Evolutionary conservation across 495 filamentous ascomycete species (phyloP).

Genomic region (Tuber indicum): DNA sequence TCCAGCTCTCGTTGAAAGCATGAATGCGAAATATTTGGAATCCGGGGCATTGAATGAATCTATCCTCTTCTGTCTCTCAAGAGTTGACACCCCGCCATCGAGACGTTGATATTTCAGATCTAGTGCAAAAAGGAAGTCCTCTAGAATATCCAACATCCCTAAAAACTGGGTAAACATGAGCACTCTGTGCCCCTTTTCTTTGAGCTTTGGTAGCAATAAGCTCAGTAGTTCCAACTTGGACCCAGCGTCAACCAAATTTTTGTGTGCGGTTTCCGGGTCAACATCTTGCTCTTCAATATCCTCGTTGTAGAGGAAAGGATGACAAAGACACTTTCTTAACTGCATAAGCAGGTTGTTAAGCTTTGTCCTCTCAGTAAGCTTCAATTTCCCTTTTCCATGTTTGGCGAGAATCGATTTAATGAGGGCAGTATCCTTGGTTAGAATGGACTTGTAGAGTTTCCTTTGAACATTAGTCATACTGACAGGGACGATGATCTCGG

Average conservation of each 20-base stretch:
- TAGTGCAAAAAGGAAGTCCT: slow-evolving; percentile 77
- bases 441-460: slow-evolving; percentile 87
- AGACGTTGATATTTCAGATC: slow-evolving; percentile 67
- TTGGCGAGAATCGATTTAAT: slow-evolving; percentile 77
- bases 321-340: slow-evolving; percentile 86
- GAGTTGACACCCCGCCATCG: slow-evolving; percentile 69
- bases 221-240: slow-evolving; percentile 82
- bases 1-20: slow-evolving; percentile 87
- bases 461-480: slow-evolving; percentile 89
- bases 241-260: slow-evolving; percentile 83
- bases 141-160: slow-evolving; percentile 76
- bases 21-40: slow-evolving; percentile 77
- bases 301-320: slow-evolving; percentile 87
- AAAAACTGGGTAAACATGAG: slow-evolving; percentile 96
- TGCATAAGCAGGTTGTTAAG: slow-evolving; percentile 94
- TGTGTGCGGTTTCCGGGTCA: slow-evolving; percentile 51
- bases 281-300: slow-evolving; percentile 74
- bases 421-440: slow-evolving; percentile 80
- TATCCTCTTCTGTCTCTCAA: slow-evolving; percentile 89
- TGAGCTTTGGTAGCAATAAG: slow-evolving; percentile 82
- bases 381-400: slow-evolving; percentile 45
- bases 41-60: slow-evolving; percentile 84
- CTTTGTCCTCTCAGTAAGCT: slow-evolving; percentile 63
- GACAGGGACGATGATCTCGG: slow-evolving; percentile 87
- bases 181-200: slow-evolving; percentile 81